phyloP scores from a whole-genome alignment of 2,329 filamentous ascomycete genomes.

The Xylaria sp. region DNA sequence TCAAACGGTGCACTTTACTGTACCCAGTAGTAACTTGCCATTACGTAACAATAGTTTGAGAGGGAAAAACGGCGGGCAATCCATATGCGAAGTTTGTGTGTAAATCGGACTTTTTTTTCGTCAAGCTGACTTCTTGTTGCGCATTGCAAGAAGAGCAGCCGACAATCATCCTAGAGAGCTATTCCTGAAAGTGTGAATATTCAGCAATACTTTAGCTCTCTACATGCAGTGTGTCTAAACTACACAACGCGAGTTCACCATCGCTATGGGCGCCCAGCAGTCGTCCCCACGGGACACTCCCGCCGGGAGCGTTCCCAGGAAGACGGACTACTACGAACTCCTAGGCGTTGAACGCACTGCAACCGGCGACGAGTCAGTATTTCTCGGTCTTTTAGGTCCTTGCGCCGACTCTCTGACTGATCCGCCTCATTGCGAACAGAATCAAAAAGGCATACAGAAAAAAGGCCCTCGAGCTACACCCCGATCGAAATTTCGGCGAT shows the following conservation, averaged over 20 bases:
- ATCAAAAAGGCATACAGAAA: slow-evolving; percentile 90
- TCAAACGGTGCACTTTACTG: no score
- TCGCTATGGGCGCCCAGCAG: slow-evolving; percentile 49
- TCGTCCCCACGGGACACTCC: slow-evolving; percentile 39
- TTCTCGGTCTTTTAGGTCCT: neutral
- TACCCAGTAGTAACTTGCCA: neutral
- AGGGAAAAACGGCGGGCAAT: no score
- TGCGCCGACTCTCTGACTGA: slow-evolving; percentile 1
- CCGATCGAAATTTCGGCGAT: slow-evolving; percentile 86
- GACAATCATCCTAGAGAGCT: neutral
- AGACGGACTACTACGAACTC: slow-evolving; percentile 82
- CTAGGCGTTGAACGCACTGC: slow-evolving; percentile 68
- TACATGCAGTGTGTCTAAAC: neutral
- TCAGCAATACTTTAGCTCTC: neutral
- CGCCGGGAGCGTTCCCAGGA: slow-evolving; percentile 36
- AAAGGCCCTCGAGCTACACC: slow-evolving; percentile 89
- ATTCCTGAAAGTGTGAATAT: neutral
- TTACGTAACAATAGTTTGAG: neutral
- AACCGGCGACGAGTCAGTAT: slow-evolving; percentile 67
- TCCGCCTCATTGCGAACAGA: slow-evolving; percentile 39
- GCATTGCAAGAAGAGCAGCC: neutral
- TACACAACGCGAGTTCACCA: neutral
- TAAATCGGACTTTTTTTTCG: neutral
- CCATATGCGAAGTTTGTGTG: no score
- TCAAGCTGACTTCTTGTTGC: neutral